These are phyloP conservation scores for Wallemia mellicola DNA, from an alignment of 1,284 basidiomycete genomes.

Conservation along the genomic window DNA sequence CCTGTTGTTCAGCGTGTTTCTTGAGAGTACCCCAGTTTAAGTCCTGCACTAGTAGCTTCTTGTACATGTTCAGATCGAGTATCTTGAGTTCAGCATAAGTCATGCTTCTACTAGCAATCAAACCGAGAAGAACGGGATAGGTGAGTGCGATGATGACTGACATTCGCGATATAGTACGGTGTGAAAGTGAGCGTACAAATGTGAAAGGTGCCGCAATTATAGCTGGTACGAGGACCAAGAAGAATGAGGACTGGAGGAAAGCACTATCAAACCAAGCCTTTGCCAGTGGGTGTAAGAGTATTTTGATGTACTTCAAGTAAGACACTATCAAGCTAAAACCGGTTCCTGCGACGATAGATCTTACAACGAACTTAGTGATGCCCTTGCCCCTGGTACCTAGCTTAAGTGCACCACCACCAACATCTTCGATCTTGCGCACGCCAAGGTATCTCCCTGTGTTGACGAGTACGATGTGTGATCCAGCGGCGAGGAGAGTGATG, in stretches of 20 bases:
- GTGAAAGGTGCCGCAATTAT: conserved; percentile 9
- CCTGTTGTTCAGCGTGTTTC: conserved; percentile 7
- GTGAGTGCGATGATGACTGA: conserved; percentile 14
- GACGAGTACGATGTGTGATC: conserved; percentile 17
- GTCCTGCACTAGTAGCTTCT: neutral
- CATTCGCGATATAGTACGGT: neutral
- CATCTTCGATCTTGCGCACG: conserved; percentile 16
- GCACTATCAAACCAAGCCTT: neutral
- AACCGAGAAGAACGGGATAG: conserved; percentile 11
- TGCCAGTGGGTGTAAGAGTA: conserved; percentile 1
- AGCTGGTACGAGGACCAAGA: conserved; percentile 8
- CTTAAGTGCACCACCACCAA: conserved; percentile 11
- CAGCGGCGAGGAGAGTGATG: conserved; percentile 12
- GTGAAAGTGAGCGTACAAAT: conserved; percentile 12
- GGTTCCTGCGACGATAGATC: conserved; percentile 10
- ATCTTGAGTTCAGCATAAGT: conserved; percentile 6
- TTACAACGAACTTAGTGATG: conserved; percentile 11
- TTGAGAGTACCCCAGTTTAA: conserved; percentile 5
- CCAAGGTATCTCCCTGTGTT: conserved; percentile 16
- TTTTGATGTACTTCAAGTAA: neutral
- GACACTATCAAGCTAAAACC: conserved; percentile 12
- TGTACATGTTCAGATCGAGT: neutral
- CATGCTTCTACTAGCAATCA: conserved; percentile 15
- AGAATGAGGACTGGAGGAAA: conserved; percentile 9
- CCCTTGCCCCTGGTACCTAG: conserved; percentile 12